Percentiles rank a stretch among this genome's conserved stretches.
phyloP scores from a whole-genome alignment of 768 basidiomycete species.

The Tubosaeta sp. region DNA sequence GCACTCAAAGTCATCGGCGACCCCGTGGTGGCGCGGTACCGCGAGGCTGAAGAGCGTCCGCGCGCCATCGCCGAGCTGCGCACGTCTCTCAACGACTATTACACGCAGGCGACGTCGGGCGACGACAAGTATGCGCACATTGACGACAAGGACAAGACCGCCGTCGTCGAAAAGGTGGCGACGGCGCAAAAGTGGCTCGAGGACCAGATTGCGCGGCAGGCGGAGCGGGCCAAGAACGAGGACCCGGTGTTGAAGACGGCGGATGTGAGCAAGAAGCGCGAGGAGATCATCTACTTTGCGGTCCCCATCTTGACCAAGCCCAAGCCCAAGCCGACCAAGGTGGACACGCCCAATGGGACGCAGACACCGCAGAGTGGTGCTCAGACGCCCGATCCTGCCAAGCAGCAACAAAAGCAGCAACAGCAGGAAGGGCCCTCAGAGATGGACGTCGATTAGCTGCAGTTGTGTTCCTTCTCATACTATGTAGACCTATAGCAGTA shows the following conservation, averaged over 20 bases:
- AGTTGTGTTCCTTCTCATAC: background rate
- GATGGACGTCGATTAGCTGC: constrained; percentile 78
- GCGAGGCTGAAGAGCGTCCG: constrained; percentile 78
- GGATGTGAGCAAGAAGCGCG: constrained; percentile 87
- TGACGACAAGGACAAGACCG: constrained; percentile 80
- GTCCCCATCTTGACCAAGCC: constrained; percentile 87
- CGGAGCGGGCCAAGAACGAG: constrained; percentile 84
- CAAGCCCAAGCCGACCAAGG: constrained; percentile 81
- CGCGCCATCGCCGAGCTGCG: constrained; percentile 70
- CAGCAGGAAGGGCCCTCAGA: constrained; percentile 49
- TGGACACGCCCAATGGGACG: constrained; percentile 47
- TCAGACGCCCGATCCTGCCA: constrained; percentile 51
- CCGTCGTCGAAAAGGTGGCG: constrained; percentile 84
- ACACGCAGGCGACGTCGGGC: constrained; percentile 71
- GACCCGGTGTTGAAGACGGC: constrained; percentile 77
- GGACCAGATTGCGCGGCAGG: constrained; percentile 83
- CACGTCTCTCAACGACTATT: constrained; percentile 84
- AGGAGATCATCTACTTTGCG: constrained; percentile 88
- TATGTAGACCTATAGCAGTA: constrained; percentile 9
- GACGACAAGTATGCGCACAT: constrained; percentile 92
- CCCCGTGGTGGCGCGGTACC: constrained; percentile 79
- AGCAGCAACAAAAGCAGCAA: constrained; percentile 22
- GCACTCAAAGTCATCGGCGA: constrained; percentile 81
- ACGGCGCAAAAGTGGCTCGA: constrained; percentile 94
- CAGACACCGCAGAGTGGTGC: constrained; percentile 70